Percentiles rank a stretch among this genome's conserved stretches.
phyloP scores from a whole-genome alignment of 2,329 filamentous ascomycete species.

The Tolypocladium capitatum region DNA sequence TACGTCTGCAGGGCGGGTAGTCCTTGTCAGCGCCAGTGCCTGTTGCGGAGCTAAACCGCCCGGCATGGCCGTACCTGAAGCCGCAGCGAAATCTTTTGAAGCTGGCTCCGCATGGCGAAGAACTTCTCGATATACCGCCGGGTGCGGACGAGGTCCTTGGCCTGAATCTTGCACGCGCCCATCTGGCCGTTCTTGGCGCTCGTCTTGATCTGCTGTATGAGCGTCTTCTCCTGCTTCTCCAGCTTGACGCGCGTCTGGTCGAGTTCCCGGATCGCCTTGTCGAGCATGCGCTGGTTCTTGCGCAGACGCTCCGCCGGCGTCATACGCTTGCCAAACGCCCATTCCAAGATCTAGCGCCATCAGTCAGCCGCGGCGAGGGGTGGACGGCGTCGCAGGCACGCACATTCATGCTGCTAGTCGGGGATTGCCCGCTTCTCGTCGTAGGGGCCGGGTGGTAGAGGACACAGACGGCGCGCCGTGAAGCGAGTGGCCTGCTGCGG shows the following conservation, averaged over 20 bases:
- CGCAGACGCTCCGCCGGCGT: conserved; percentile 84
- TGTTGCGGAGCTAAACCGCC: too few relatives aligned
- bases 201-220: conserved; percentile 93
- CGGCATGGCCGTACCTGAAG: conserved; percentile 55
- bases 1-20: conserved; percentile 52
- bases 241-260: conserved; percentile 91
- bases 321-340: conserved; percentile 98
- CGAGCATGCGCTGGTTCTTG: conserved; percentile 91
- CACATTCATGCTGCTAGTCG: conserved; percentile 42
- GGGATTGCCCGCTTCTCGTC: neutral
- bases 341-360: conserved; percentile 70
- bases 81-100: conserved; percentile 88
- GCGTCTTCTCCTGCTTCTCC: conserved; percentile 97
- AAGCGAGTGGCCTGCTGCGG: neutral
- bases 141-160: conserved; percentile 89
- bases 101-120: conserved; percentile 92
- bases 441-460: neutral
- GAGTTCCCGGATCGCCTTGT: conserved; percentile 93
- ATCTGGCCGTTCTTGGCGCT: conserved; percentile 97
- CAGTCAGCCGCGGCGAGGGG: conserved; percentile 6
- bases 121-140: conserved; percentile 95
- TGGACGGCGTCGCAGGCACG: conserved; percentile 11
- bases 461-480: neutral
- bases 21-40: conserved; percentile 5
- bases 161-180: conserved; percentile 96